Percentiles rank a stretch among this genome's conserved stretches.
These are phyloP conservation scores for Przewalskia tangutica DNA, from an alignment of 257 asterid genomes.

Conservation along the genomic window DNA sequence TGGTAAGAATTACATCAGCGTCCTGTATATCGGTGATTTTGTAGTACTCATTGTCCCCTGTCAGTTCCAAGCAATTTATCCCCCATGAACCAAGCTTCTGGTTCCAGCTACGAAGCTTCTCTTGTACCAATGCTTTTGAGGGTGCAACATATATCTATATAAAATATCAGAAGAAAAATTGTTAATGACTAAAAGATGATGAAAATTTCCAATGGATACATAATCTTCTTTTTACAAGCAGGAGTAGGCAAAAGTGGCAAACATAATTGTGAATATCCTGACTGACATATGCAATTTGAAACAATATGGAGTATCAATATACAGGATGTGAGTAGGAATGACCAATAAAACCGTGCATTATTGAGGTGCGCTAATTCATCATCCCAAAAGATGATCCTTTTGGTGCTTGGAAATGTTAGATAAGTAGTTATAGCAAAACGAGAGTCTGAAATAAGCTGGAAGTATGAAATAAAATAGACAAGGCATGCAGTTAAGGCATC, in stretches of 20 bases:
- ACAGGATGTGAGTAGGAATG: not conserved
- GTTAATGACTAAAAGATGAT: not conserved
- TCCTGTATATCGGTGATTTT: conserved; percentile 60
- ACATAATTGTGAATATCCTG: not conserved
- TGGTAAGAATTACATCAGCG: conserved; percentile 90
- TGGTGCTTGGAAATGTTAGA: not conserved
- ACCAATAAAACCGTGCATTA: not conserved
- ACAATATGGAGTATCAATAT: not conserved
- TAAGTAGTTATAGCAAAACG: not conserved
- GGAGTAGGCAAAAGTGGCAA: not conserved
- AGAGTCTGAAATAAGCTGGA: not conserved
- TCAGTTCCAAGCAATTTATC: conserved; percentile 75
- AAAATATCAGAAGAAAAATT: conserved; percentile 5
- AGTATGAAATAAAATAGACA: not conserved
- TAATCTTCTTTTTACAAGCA: not conserved
- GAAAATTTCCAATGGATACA: not conserved
- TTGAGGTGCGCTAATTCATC: not conserved
- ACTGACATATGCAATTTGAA: not conserved
- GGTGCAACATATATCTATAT: conserved; percentile 84
- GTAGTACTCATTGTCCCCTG: conserved; percentile 84
- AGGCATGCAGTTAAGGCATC: not conserved
- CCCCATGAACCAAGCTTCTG: conserved; percentile 77
- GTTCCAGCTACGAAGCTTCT: conserved; percentile 82
- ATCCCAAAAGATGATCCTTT: not conserved
- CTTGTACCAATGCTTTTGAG: conserved; percentile 95